Base-by-base conservation (phyloP, 2,329 filamentous ascomycete genomes). In the Aspergillus ruber region DNA sequence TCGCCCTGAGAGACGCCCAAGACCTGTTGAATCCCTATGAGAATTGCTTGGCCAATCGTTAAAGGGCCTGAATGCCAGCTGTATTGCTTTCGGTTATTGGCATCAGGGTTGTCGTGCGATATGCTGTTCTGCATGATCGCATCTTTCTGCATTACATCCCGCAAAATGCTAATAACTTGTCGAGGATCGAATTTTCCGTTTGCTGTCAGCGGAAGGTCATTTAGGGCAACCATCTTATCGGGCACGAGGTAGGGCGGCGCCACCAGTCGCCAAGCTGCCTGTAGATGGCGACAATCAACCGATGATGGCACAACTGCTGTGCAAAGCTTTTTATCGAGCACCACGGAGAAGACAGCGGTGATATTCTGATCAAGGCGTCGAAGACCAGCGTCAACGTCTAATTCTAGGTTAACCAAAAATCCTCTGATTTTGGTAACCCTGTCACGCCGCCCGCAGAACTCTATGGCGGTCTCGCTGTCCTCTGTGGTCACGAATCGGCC, bases 381-480 rank as follows among this genome's bases (percentile, higher is more conserved):
- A 15, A 68, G 27, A 10, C 54, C 55, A 8, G 63, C 52, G 23
- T 57, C 53, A 15, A 69, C 65, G 7, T 69, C 60, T 1, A 49
- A 45, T 17, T 68, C 64, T 2, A 69, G 49, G 43, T 68, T 68
- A 33, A 68, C 56, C n/a, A 69, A 46, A 46, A 66, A 69, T 0
- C 65, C 65, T 0, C 65, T 53, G 42, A 66, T 63, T 48, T 68
- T 68, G n/a, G 63, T 60, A 18, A 63, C 15, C 10, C 49, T 45
- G 39, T 67, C 65, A 40, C 44, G 45, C 10, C 65, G 54, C n/a
- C 63, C 65, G 10, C 48, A 46, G 23, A 62, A 65, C 7, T 52
- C 48, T 3, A 65, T 35, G 12, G 23, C 17, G 6, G 51, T 53
- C n/a, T 38, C 48, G 27, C 50, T 50, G 12, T 39, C 36, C 7